Evolutionary conservation across 2,329 filamentous ascomycete species (phyloP).

Genomic region (Apiospora sp.): DNA sequence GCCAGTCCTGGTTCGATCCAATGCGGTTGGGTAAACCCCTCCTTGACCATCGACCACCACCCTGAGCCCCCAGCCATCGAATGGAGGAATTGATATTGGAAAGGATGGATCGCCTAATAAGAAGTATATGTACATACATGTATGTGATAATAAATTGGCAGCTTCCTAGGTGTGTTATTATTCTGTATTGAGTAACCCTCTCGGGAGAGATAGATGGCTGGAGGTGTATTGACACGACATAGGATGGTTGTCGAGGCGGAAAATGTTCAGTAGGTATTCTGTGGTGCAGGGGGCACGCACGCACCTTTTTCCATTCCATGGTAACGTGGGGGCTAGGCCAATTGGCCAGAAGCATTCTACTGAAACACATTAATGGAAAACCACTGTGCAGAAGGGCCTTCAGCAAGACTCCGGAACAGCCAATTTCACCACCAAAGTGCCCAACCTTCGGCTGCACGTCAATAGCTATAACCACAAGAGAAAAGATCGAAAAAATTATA

Average conservation of each 20-base stretch:
- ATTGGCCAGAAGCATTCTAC: constrained; percentile 1
- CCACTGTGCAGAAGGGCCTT: too few relatives aligned
- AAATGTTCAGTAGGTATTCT: not conserved
- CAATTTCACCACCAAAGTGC: too few relatives aligned
- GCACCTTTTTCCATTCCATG: not conserved
- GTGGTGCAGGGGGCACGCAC: not conserved
- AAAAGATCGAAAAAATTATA: too few relatives aligned
- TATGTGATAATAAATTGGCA: not conserved
- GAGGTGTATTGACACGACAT: not conserved
- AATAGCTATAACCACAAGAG: too few relatives aligned
- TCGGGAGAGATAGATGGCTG: not conserved
- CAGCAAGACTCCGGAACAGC: too few relatives aligned
- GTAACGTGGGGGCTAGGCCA: not conserved
- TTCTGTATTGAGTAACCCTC: not conserved
- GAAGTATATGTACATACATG: not conserved
- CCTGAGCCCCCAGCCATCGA: not conserved
- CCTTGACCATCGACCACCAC: not conserved
- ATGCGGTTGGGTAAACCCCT: not conserved
- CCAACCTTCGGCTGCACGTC: too few relatives aligned
- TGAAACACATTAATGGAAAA: not conserved
- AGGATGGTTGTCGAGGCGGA: not conserved
- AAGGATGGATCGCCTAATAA: not conserved
- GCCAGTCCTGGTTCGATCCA: not conserved
- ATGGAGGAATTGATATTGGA: not conserved
- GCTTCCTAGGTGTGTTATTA: too few relatives aligned